Evolutionary conservation across 805 yeast genomes (phyloP).

Genomic region (Candida maltosa): DNA sequence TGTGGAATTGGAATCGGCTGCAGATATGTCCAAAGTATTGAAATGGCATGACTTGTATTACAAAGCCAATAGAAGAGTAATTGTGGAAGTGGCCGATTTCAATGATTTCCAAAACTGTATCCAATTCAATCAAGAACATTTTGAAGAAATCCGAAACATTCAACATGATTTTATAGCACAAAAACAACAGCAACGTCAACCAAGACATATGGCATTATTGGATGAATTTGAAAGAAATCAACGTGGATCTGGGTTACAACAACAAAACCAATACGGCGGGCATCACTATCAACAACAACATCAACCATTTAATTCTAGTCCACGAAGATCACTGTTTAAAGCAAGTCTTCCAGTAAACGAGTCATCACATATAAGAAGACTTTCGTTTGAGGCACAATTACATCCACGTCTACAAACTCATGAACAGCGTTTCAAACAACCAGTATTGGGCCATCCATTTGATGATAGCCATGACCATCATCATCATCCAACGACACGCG

Average conservation of each 20-base stretch:
- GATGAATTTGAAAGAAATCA: slow-evolving; percentile 8
- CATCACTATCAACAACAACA: too few relatives aligned
- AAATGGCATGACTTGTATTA: slow-evolving; percentile 62
- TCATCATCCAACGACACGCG: too few relatives aligned
- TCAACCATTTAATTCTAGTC: too few relatives aligned
- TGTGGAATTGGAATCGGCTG: slow-evolving; percentile 51
- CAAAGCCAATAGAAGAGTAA: slow-evolving; percentile 36
- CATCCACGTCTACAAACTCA: too few relatives aligned
- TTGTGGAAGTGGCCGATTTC: slow-evolving; percentile 38
- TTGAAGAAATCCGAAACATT: slow-evolving; percentile 24
- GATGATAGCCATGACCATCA: too few relatives aligned
- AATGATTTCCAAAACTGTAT: slow-evolving; percentile 39
- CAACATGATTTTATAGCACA: slow-evolving; percentile 22
- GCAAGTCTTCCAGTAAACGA: too few relatives aligned
- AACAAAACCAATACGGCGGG: not conserved
- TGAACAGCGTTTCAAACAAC: too few relatives aligned
- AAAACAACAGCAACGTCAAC: slow-evolving; percentile 10
- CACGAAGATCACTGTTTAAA: too few relatives aligned
- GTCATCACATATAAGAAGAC: slow-evolving; percentile 5
- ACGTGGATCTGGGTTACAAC: not conserved
- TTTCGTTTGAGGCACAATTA: slow-evolving; percentile 1
- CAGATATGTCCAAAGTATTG: slow-evolving; percentile 53
- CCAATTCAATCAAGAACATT: slow-evolving; percentile 34
- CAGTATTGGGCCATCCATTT: too few relatives aligned
- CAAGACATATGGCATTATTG: slow-evolving; percentile 11